A percentile compares a stretch with the other conserved stretches of the same genome.
phyloP scores from a whole-genome alignment of 768 basidiomycete genomes.

The Cystofilobasidium capitatum region DNA sequence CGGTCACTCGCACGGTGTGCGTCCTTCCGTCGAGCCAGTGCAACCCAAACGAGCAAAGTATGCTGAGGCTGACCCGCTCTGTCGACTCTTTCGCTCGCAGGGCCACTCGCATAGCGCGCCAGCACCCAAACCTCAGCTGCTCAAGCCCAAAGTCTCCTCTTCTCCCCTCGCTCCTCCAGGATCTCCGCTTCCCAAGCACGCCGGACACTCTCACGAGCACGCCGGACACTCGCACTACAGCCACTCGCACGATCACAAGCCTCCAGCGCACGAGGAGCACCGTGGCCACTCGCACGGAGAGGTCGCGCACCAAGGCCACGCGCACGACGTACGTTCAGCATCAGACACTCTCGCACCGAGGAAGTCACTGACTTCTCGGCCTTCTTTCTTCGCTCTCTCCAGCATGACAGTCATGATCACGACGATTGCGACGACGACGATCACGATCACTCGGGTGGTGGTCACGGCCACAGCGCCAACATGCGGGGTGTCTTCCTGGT shows the following conservation, averaged over 20 bases:
- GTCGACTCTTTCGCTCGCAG: not conserved
- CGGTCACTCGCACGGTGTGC: conserved; percentile 35
- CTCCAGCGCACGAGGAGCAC: not conserved
- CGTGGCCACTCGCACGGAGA: conserved; percentile 10
- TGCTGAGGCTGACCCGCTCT: not conserved
- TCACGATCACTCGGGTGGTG: conserved; percentile 30
- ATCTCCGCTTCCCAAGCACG: too few species aligned
- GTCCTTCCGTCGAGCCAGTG: not conserved
- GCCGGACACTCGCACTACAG: not conserved
- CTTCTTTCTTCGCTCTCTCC: not conserved
- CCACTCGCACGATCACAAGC: conserved; percentile 1
- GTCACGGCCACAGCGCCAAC: conserved; percentile 73
- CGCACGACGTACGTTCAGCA: not conserved
- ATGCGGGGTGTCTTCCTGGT: conserved; percentile 84
- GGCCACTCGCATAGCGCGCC: conserved; percentile 9
- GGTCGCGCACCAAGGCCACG: not conserved
- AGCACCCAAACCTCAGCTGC: not conserved
- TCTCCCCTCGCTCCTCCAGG: too few species aligned
- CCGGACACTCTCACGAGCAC: conserved; percentile 1
- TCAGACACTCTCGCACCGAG: not conserved
- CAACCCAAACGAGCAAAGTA: too few species aligned
- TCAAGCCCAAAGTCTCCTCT: not conserved
- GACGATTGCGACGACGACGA: conserved; percentile 34
- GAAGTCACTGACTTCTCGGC: not conserved
- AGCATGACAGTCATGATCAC: conserved; percentile 36